Evolutionary conservation across 352 stramenopile species (phyloP).

Genomic region (Aphanomyces astaci): DNA sequence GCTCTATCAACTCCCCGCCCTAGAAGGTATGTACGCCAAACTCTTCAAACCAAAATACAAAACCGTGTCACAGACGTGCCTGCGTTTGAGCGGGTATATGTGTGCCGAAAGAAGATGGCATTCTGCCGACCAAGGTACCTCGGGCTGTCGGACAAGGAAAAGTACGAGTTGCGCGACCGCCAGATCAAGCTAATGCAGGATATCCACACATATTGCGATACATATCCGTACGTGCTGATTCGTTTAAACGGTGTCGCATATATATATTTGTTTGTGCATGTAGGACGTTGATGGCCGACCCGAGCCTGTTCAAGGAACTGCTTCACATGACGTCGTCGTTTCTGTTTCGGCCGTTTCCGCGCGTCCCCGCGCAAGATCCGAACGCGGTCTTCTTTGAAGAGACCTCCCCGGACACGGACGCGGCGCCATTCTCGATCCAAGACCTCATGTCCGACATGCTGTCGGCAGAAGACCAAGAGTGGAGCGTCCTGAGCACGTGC

Average conservation of each 20-base stretch:
- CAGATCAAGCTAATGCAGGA: constrained; percentile 74
- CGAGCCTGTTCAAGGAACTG: constrained; percentile 72
- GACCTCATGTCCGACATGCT: constrained; percentile 11
- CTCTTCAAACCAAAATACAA: too few relatives aligned
- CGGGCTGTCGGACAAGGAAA: constrained; percentile 41
- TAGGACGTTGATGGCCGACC: constrained; percentile 42
- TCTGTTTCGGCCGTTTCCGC: constrained; percentile 72
- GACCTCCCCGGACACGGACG: not conserved
- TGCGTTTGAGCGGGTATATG: constrained; percentile 75
- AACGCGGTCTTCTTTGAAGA: constrained; percentile 81
- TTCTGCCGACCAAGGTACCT: constrained; percentile 56
- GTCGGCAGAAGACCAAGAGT: constrained; percentile 58
- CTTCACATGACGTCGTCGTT: constrained; percentile 72
- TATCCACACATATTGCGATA: constrained; percentile 80
- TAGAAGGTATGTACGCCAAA: constrained; percentile 43
- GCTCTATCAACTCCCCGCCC: constrained; percentile 65
- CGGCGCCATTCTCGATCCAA: not conserved
- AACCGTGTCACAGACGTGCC: too few relatives aligned
- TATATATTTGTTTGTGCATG: not conserved
- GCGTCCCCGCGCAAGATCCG: constrained; percentile 40
- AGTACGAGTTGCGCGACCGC: constrained; percentile 83
- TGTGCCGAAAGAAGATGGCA: constrained; percentile 78
- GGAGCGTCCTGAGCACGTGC: constrained; percentile 66
- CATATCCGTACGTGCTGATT: constrained; percentile 42
- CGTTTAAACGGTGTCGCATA: too few relatives aligned